A percentile compares a stretch with the other conserved stretches of the same genome.
phyloP scores from a whole-genome alignment of 345 rosid species.

The Rubroshorea leprosula region DNA sequence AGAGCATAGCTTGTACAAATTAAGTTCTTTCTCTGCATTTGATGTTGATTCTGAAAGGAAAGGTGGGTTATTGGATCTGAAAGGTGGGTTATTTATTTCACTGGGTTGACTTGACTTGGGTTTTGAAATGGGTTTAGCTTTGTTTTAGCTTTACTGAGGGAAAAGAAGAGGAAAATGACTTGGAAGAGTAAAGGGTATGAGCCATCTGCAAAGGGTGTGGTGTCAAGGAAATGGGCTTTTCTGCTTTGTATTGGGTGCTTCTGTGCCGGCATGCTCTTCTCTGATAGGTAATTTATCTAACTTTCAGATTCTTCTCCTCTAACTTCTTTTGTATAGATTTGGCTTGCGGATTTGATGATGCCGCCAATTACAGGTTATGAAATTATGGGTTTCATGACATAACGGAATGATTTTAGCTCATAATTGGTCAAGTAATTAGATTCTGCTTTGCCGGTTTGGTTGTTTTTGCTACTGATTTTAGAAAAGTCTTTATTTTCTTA shows the following conservation, averaged over 20 bases:
- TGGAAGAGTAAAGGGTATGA: constrained; percentile 64
- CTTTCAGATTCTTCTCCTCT: neutral
- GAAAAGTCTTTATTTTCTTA: neutral
- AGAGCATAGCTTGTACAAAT: neutral
- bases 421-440: neutral
- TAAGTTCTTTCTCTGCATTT: neutral
- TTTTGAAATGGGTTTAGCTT: constrained; percentile 24
- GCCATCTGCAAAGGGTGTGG: constrained; percentile 35
- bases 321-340: constrained; percentile 1
- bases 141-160: constrained; percentile 17
- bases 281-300: constrained; percentile 43
- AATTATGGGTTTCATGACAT: constrained; percentile 20
- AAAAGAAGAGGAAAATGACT: constrained; percentile 28
- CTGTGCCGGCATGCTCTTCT: constrained; percentile 87
- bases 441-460: neutral
- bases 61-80: constrained; percentile 35
- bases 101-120: constrained; percentile 24
- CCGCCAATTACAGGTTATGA: neutral
- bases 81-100: constrained; percentile 28
- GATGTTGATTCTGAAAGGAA: constrained; percentile 12
- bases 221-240: constrained; percentile 77
- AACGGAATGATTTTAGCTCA: neutral
- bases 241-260: constrained; percentile 85
- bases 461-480: neutral
- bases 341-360: constrained; percentile 5